These are phyloP conservation scores for Neoboletus magnificus DNA, from an alignment of 768 basidiomycete species.

Conservation along the genomic window DNA sequence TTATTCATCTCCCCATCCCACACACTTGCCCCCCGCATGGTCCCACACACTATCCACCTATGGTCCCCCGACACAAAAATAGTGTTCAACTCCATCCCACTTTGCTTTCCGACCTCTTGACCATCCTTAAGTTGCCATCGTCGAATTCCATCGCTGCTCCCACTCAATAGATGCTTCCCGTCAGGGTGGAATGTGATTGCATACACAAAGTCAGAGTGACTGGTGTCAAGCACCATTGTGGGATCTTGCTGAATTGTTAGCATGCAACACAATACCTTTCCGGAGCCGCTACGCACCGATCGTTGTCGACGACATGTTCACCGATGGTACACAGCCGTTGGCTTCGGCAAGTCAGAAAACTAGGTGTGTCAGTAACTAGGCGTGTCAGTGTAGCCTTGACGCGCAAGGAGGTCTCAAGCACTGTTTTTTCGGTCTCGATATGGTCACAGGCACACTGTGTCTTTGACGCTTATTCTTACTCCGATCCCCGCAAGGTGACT, in stretches of 20 bases:
- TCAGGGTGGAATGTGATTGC: neutral
- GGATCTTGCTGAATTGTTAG: neutral
- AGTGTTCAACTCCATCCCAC: accelerated
- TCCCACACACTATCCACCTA: neutral
- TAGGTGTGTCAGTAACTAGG: too few relatives aligned
- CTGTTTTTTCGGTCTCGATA: too few relatives aligned
- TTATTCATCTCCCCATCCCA: neutral
- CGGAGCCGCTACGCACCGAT: neutral
- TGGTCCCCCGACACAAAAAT: neutral
- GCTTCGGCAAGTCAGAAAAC: neutral
- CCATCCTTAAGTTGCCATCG: neutral
- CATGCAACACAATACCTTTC: neutral
- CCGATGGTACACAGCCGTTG: neutral
- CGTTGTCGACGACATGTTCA: neutral
- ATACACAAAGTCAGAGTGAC: accelerated
- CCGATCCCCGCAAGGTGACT: too few relatives aligned
- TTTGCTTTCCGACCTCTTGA: neutral
- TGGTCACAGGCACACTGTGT: too few relatives aligned
- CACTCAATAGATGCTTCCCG: neutral
- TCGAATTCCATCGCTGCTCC: neutral
- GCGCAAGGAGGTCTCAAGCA: too few relatives aligned
- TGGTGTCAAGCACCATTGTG: neutral
- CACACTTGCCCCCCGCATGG: neutral
- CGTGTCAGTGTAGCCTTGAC: too few relatives aligned
- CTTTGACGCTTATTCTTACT: too few relatives aligned